Conservation (phyloP, 768 basidiomycete genomes). For the Russula brevipes region DNA sequence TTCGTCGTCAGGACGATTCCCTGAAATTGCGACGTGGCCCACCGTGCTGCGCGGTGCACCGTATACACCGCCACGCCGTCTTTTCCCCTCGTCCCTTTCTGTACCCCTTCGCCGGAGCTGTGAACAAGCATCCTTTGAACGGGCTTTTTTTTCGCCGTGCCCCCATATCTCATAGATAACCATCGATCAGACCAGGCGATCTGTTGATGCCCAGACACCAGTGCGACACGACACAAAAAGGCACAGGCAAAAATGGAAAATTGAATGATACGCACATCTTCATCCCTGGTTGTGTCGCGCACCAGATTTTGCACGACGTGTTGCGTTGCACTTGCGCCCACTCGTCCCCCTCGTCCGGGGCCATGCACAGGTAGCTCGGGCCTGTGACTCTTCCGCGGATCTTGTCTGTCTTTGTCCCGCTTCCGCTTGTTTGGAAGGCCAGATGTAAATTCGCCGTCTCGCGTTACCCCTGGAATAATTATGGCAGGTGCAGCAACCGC, state of each 20-base stretch:
- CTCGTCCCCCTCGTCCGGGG: constrained; percentile 88
- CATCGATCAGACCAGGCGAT: constrained; percentile 9
- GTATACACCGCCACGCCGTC: neutral
- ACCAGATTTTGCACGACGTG: constrained; percentile 95
- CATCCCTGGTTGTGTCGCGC: constrained; percentile 82
- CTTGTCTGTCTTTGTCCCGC: constrained; percentile 80
- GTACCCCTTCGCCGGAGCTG: constrained; percentile 1
- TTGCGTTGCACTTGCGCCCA: constrained; percentile 95
- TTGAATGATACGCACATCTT: constrained; percentile 73
- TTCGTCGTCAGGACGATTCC: constrained; percentile 23
- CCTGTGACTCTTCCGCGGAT: constrained; percentile 86
- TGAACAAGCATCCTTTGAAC: neutral
- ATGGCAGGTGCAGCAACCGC: constrained; percentile 83
- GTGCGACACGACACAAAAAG: constrained; percentile 16
- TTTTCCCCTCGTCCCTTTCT: neutral
- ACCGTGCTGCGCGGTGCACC: neutral
- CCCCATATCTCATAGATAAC: neutral
- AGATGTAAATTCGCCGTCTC: constrained; percentile 64
- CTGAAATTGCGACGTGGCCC: constrained; percentile 18
- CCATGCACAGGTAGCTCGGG: constrained; percentile 92
- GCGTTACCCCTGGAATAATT: constrained; percentile 83
- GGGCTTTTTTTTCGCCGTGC: neutral
- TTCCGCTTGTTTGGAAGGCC: constrained; percentile 70
- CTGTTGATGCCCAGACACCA: neutral
- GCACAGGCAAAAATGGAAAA: constrained; percentile 22